Conservation (phyloP, 2,329 filamentous ascomycete species). For the Rhynchosporium graminicola region DNA sequence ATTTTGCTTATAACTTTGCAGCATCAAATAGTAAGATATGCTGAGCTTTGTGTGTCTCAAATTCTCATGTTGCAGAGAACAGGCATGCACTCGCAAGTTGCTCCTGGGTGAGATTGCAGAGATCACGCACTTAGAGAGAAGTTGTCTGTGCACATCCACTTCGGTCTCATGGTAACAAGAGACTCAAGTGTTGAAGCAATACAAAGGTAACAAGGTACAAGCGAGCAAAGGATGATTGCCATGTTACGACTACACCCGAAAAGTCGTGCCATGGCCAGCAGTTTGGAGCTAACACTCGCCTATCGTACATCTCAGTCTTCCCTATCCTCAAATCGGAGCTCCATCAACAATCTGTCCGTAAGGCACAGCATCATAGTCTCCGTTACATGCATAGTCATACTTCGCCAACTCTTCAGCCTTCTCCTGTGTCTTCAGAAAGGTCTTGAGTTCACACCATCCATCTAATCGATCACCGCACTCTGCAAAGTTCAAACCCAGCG, state of each 20-base stretch:
- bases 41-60: neutral
- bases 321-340: constrained; percentile 28
- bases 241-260: no score
- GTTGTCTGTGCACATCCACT: constrained; percentile 5
- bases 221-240: neutral
- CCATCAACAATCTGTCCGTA: constrained; percentile 56
- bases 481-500: constrained; percentile 64
- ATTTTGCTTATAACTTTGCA: neutral
- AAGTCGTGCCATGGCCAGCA: neutral
- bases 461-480: constrained; percentile 68
- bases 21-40: neutral
- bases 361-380: constrained; percentile 50
- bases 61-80: neutral
- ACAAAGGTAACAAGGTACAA: neutral
- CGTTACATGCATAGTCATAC: constrained; percentile 68
- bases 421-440: constrained; percentile 65
- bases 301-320: neutral
- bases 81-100: constrained; percentile 1
- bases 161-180: neutral
- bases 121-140: neutral
- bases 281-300: neutral
- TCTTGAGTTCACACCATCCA: constrained; percentile 74
- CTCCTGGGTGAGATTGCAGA: neutral
- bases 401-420: constrained; percentile 57
- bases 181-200: no score